phyloP scores from a whole-genome alignment of 2,329 filamentous ascomycete species.

The Cordyceps tenuipes region DNA sequence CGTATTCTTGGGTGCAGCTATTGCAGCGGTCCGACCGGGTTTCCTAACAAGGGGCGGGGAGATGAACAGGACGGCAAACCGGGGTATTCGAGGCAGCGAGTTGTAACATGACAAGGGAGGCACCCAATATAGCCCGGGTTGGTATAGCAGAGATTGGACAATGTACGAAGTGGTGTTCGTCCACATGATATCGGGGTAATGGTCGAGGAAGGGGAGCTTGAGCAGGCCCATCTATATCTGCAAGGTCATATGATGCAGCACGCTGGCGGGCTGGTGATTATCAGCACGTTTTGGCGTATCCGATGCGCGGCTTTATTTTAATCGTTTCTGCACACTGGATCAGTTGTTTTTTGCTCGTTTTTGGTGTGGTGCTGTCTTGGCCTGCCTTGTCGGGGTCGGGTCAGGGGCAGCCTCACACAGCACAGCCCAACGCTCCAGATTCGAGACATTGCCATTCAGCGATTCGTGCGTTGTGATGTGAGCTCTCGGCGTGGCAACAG shows the following conservation, averaged over 20 bases:
- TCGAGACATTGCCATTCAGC: slow-evolving; percentile 2
- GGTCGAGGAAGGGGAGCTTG: neutral
- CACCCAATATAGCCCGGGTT: neutral
- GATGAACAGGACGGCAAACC: neutral
- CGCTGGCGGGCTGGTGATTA: neutral
- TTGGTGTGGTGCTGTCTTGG: neutral
- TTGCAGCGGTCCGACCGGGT: neutral
- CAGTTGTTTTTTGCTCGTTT: neutral
- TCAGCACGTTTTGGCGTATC: neutral
- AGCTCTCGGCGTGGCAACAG: neutral
- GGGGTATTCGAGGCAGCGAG: neutral
- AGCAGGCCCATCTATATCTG: neutral
- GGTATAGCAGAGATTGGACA: neutral
- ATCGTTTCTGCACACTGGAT: neutral
- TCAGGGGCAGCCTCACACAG: neutral
- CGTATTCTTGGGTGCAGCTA: neutral
- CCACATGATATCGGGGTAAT: neutral
- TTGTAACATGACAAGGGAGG: neutral
- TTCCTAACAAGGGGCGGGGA: neutral
- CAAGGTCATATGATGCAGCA: neutral
- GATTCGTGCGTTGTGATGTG: neutral
- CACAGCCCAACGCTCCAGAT: neutral
- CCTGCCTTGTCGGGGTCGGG: neutral
- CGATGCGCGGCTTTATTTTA: neutral
- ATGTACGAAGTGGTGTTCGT: neutral